Evolutionary conservation across 2,329 filamentous ascomycete species (phyloP).

Genomic region (Ophiostoma ips): DNA sequence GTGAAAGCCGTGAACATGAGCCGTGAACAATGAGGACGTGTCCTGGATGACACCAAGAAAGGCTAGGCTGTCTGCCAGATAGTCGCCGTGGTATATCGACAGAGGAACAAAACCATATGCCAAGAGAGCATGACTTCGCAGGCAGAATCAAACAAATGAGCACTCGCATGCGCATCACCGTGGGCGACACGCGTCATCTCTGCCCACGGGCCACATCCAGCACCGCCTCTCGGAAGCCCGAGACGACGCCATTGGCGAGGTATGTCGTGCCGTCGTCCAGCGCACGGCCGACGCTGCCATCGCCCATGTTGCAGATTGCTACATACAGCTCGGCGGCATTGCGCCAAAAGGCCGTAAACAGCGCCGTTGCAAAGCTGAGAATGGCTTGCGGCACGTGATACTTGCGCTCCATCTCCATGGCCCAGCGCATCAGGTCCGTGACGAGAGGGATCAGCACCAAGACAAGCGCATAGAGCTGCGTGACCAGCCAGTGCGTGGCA

Average conservation of each 20-base stretch:
- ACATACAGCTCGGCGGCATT: constrained; percentile 9
- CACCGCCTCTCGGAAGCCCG: constrained; percentile 16
- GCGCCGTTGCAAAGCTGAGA: constrained; percentile 5
- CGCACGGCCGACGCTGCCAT: constrained; percentile 13
- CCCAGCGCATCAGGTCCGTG: constrained; percentile 1
- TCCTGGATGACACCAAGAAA: no score
- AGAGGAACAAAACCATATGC: neutral
- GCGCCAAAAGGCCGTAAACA: constrained; percentile 6
- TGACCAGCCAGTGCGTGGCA: constrained; percentile 13
- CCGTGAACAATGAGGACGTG: no score
- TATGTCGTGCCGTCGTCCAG: constrained; percentile 15
- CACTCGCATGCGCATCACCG: neutral
- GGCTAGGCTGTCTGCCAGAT: no score
- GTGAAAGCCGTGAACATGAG: no score
- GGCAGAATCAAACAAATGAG: neutral
- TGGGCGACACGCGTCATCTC: neutral
- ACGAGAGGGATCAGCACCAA: constrained; percentile 10
- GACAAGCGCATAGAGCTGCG: constrained; percentile 8
- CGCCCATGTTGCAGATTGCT: constrained; percentile 11
- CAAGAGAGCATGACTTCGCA: no score
- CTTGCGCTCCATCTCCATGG: constrained; percentile 12
- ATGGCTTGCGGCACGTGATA: constrained; percentile 13
- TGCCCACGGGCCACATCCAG: constrained; percentile 11
- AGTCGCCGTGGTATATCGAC: neutral
- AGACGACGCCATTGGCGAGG: constrained; percentile 15